A percentile compares a stretch with the other conserved stretches of the same genome.
These are phyloP conservation scores for Neofusicoccum umdonicola DNA, from an alignment of 2,329 filamentous ascomycete genomes.

Conservation along the genomic window DNA sequence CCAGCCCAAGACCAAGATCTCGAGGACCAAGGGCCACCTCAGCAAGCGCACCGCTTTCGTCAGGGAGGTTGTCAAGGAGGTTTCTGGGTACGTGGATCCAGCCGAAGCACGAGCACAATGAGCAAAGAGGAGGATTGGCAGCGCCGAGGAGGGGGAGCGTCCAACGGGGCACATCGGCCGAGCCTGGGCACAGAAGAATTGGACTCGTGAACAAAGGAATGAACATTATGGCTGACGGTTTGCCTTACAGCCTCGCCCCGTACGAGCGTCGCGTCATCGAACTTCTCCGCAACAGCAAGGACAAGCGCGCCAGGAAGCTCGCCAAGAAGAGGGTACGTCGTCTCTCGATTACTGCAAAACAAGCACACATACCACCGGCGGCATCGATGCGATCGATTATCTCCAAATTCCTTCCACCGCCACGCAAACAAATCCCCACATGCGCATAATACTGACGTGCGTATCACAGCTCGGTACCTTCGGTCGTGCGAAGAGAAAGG, in stretches of 20 bases:
- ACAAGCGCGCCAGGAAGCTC: slow-evolving; percentile 98
- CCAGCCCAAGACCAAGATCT: slow-evolving; percentile 50
- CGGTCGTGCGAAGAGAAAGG: slow-evolving; percentile 98
- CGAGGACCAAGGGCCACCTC: slow-evolving; percentile 86
- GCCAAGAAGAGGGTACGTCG: slow-evolving; percentile 93
- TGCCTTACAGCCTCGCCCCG: slow-evolving; percentile 66
- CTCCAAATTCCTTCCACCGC: background rate
- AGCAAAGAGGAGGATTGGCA: background rate
- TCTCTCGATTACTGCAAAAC: background rate
- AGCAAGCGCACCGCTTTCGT: slow-evolving; percentile 98
- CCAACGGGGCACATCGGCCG: background rate
- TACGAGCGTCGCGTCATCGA: slow-evolving; percentile 99
- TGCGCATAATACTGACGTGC: slow-evolving; percentile 26
- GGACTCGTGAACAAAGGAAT: background rate
- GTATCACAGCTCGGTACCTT: slow-evolving; percentile 83
- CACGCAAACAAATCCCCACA: background rate
- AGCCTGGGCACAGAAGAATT: background rate
- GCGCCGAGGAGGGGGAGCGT: background rate
- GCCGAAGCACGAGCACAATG: slow-evolving; percentile 1
- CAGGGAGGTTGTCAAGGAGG: slow-evolving; percentile 96
- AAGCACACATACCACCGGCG: background rate
- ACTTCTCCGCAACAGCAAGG: slow-evolving; percentile 97
- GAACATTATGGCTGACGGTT: slow-evolving; percentile 17
- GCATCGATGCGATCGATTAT: background rate
- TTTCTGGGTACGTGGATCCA: slow-evolving; percentile 71